Percentiles rank a stretch among this genome's conserved stretches.
Conservation (phyloP, 2,329 filamentous ascomycete species). For the Alternaria arbusti region DNA sequence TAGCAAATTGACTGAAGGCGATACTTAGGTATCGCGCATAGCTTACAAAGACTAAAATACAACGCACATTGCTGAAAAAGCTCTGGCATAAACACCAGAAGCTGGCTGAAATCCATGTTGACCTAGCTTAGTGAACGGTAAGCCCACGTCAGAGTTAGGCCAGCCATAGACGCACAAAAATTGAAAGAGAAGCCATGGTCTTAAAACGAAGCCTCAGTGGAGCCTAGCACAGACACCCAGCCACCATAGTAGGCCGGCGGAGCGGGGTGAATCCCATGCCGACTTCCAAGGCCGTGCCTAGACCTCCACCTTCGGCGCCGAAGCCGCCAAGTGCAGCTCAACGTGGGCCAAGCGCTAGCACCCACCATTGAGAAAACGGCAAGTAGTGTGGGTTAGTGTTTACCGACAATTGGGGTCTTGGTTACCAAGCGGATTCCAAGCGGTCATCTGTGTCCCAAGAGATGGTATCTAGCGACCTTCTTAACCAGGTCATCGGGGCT, state of each 20-base stretch:
- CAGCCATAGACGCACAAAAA: neutral
- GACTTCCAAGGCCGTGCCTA: constrained; percentile 14
- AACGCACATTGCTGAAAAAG: neutral
- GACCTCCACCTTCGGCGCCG: constrained; percentile 5
- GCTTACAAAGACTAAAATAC: neutral
- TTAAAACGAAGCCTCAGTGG: neutral
- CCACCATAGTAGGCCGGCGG: neutral
- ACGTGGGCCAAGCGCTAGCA: constrained; percentile 22
- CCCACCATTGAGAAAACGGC: neutral
- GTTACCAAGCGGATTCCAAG: neutral
- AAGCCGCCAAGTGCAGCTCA: constrained; percentile 22
- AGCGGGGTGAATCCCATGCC: constrained; percentile 10
- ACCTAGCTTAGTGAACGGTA: neutral
- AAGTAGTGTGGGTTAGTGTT: neutral
- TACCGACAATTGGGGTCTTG: constrained; percentile 8
- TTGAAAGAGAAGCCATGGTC: neutral
- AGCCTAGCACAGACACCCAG: neutral
- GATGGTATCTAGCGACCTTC: constrained; percentile 14
- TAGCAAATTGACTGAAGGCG: constrained; percentile 8
- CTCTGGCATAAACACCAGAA: neutral
- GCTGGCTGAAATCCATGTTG: neutral
- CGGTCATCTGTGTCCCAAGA: neutral
- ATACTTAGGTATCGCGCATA: neutral
- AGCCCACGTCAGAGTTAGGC: neutral
- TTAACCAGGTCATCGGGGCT: constrained; percentile 4